phyloP scores from a whole-genome alignment of 1,284 basidiomycete genomes.

The Ganoderma resinaceum region DNA sequence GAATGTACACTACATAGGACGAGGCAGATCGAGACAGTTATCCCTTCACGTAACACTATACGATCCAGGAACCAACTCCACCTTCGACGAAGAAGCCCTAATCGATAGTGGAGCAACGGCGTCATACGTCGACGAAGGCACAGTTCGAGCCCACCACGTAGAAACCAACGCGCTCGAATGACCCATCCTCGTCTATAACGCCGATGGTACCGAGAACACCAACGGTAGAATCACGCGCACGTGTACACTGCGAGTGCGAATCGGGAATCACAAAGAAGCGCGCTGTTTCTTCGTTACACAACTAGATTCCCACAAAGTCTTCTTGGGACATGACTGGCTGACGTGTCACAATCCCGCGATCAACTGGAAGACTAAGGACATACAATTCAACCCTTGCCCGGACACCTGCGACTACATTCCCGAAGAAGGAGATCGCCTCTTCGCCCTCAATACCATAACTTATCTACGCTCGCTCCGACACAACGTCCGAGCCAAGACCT shows the following conservation, averaged over 20 bases:
- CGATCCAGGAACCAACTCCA: too few relatives aligned
- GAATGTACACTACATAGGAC: too few relatives aligned
- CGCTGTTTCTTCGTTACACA: not conserved
- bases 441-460: not conserved
- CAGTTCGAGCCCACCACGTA: too few relatives aligned
- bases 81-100: too few relatives aligned
- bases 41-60: too few relatives aligned
- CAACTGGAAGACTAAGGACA: not conserved
- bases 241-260: not conserved
- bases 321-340: not conserved
- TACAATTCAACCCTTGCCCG: not conserved
- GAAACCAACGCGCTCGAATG: too few relatives aligned
- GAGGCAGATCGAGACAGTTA: too few relatives aligned
- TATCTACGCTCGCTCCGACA: too few relatives aligned
- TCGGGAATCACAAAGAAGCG: not conserved
- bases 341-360: not conserved
- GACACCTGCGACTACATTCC: not conserved
- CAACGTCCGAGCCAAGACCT: not conserved
- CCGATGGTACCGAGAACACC: not conserved
- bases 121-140: too few relatives aligned
- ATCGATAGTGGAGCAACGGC: too few relatives aligned
- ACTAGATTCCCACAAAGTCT: not conserved
- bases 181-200: not conserved
- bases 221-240: not conserved
- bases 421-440: not conserved